Conservation (phyloP, 805 yeast species). For the Nakazawaea anatomiae region DNA sequence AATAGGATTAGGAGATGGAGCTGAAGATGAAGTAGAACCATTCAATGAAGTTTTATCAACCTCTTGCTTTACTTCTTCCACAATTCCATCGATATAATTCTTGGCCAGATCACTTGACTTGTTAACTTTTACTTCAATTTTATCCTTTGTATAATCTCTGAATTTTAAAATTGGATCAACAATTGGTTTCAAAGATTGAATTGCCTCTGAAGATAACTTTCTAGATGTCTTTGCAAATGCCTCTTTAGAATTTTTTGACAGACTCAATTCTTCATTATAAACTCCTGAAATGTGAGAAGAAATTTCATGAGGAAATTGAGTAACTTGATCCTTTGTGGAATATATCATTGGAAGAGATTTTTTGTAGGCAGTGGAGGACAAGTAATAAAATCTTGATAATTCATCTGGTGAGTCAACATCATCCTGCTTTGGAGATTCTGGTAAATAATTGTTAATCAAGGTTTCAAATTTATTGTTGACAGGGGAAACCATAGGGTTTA, state of each 20-base stretch:
- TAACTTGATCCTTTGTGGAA: constrained; percentile 8
- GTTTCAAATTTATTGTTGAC: constrained; percentile 25
- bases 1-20: constrained; percentile 3
- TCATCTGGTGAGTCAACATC: constrained; percentile 15
- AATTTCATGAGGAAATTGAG: constrained; percentile 15
- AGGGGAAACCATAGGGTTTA: constrained; percentile 21
- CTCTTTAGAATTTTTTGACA: constrained; percentile 18
- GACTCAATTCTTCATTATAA: constrained; percentile 20
- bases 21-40: not conserved
- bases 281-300: constrained; percentile 24
- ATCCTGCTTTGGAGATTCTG: constrained; percentile 14
- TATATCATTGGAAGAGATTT: constrained; percentile 22
- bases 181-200: constrained; percentile 24
- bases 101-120: constrained; percentile 9
- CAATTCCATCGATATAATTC: constrained; percentile 17
- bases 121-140: constrained; percentile 14
- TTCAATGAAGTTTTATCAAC: constrained; percentile 5
- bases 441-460: constrained; percentile 21
- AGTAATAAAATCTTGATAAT: constrained; percentile 19
- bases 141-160: not conserved
- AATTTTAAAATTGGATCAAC: constrained; percentile 18
- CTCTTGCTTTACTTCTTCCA: constrained; percentile 14
- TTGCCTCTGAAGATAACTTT: constrained; percentile 30
- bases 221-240: constrained; percentile 32
- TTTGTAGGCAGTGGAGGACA: constrained; percentile 20